A percentile compares a stretch with the other conserved stretches of the same genome.
Evolutionary conservation across 768 basidiomycete genomes (phyloP).

Genomic region (Serendipita sp.): DNA sequence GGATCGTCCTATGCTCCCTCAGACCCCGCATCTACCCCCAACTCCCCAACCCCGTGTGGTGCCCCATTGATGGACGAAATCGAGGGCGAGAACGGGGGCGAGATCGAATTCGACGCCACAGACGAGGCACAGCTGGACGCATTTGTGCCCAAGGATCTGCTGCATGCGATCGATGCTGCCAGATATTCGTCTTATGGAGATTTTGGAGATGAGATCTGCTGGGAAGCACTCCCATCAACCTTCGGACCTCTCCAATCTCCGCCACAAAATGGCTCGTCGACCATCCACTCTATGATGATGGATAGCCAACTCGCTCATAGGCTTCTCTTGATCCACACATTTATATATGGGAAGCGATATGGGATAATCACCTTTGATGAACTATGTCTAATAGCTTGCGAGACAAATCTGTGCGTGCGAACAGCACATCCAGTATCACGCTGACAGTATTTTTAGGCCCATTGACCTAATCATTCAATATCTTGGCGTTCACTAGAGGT

Average conservation of each 20-base stretch:
- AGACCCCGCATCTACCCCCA: not conserved
- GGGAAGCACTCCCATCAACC: not conserved
- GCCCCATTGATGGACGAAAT: not conserved
- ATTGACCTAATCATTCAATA: no score
- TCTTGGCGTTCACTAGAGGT: no score
- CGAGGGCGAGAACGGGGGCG: not conserved
- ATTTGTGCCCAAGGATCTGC: not conserved
- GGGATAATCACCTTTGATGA: not conserved
- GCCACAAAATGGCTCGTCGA: not conserved
- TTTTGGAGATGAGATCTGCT: constrained; percentile 1
- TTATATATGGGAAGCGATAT: not conserved
- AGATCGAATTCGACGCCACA: not conserved
- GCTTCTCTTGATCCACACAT: not conserved
- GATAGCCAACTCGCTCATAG: not conserved
- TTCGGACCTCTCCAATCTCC: not conserved
- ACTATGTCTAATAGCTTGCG: not conserved
- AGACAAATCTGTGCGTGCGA: not conserved
- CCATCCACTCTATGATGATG: not conserved
- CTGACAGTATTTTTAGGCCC: not conserved
- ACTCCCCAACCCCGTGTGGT: not conserved
- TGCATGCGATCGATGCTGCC: not conserved
- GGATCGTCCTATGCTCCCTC: not conserved
- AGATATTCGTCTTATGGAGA: constrained; percentile 1
- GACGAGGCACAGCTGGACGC: not conserved
- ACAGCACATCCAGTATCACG: no score